A percentile compares a stretch with the other conserved stretches of the same genome.
Conservation (phyloP, 179 eudicot genomes). For the Carnegiea gigantea region DNA sequence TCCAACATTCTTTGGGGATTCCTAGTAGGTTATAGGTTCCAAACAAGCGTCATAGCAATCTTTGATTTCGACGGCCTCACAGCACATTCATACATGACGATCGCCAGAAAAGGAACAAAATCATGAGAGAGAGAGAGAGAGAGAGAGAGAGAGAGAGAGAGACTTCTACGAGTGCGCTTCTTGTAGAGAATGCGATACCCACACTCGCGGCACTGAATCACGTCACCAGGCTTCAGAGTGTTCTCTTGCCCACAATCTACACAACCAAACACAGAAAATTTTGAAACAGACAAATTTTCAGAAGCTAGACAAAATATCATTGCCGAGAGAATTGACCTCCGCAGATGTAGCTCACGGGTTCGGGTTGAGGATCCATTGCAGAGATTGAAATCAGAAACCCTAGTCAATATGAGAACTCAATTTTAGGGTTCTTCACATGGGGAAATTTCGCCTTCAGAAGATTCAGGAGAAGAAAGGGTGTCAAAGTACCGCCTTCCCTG, state of each 20-base stretch:
- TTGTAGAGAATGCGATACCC: conserved; percentile 89
- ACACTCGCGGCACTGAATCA: conserved; percentile 85
- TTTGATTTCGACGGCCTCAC: background rate
- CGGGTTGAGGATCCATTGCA: conserved; percentile 10
- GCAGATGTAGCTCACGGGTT: conserved; percentile 13
- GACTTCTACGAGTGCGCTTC: conserved; percentile 87
- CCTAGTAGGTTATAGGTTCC: background rate
- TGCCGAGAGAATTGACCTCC: background rate
- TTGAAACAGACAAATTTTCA: background rate
- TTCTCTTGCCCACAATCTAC: conserved; percentile 81
- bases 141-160: background rate
- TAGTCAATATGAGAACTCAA: background rate
- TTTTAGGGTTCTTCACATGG: background rate
- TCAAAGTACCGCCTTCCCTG: background rate
- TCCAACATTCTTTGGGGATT: background rate
- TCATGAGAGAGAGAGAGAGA: background rate
- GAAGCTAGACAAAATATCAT: background rate
- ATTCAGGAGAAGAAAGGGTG: background rate
- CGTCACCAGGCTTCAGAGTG: conserved; percentile 75
- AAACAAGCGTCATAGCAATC: background rate
- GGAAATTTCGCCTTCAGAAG: background rate
- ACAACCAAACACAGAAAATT: background rate
- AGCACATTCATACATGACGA: background rate
- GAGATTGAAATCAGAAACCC: background rate
- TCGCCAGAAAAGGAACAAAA: background rate